A percentile compares a stretch with the other conserved stretches of the same genome.
phyloP scores from a whole-genome alignment of 2,329 filamentous ascomycete genomes.

The Pseudocercospora fijiensis region DNA sequence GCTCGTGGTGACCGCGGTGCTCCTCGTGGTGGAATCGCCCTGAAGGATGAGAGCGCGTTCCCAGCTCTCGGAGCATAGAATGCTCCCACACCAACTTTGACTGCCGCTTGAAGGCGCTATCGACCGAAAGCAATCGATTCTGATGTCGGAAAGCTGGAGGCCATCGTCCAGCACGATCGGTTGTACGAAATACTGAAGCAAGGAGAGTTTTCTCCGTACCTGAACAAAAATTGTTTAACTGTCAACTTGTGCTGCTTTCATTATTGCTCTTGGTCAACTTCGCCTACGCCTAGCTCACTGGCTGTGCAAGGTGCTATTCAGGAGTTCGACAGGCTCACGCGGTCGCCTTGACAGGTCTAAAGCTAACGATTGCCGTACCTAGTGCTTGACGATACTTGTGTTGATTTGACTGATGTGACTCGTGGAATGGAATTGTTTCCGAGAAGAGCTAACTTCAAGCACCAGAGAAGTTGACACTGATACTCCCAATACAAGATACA shows the following conservation, averaged over 20 bases:
- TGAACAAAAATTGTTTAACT: neutral
- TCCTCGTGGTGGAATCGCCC: conserved; percentile 31
- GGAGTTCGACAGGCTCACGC: neutral
- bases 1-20: conserved; percentile 29
- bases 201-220: neutral
- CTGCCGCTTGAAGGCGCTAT: conserved; percentile 1
- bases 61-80: conserved; percentile 36
- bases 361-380: neutral
- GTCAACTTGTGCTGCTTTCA: neutral
- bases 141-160: neutral
- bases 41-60: conserved; percentile 39
- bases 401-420: neutral
- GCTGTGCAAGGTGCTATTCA: neutral
- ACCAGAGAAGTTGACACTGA: neutral
- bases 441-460: neutral
- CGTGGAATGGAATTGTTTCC: no score
- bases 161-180: neutral
- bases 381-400: neutral
- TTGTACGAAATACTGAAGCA: conserved; percentile 6
- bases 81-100: conserved; percentile 3
- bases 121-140: neutral
- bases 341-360: neutral
- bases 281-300: neutral
- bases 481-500: no score
- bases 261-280: neutral